Evolutionary conservation across 1,284 basidiomycete species (phyloP).

Genomic region (Cerioporus squamosus): DNA sequence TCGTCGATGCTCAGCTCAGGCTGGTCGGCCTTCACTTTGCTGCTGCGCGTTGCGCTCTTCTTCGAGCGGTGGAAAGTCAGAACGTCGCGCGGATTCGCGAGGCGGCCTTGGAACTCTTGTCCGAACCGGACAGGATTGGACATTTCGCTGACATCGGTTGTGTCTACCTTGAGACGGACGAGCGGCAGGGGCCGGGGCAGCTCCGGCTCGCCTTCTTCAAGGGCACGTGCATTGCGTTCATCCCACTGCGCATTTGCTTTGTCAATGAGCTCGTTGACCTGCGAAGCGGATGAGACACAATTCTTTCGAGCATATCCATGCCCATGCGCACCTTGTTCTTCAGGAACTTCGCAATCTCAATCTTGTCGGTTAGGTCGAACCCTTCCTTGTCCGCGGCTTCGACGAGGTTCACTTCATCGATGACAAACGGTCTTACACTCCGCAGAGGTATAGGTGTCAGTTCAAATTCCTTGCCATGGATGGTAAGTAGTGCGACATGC

Average conservation of each 20-base stretch:
- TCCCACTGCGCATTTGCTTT: constrained; percentile 82
- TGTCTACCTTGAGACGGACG: constrained; percentile 91
- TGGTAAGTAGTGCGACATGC: constrained; percentile 85
- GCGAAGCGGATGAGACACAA: neutral
- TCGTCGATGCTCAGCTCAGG: constrained; percentile 80
- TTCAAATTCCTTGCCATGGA: constrained; percentile 87
- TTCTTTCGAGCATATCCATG: neutral
- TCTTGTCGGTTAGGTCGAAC: constrained; percentile 79
- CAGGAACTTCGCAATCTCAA: constrained; percentile 81
- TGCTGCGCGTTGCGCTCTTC: constrained; percentile 51
- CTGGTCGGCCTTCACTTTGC: constrained; percentile 66
- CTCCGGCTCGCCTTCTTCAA: constrained; percentile 71
- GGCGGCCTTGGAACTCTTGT: constrained; percentile 88
- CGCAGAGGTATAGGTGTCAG: constrained; percentile 86
- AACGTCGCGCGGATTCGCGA: constrained; percentile 95
- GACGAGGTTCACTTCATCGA: constrained; percentile 79
- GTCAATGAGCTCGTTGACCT: constrained; percentile 84
- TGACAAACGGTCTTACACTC: constrained; percentile 95
- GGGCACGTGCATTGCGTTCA: constrained; percentile 69
- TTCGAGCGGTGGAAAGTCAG: constrained; percentile 90
- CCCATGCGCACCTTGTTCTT: constrained; percentile 61
- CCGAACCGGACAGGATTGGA: constrained; percentile 97
- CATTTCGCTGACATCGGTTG: constrained; percentile 86
- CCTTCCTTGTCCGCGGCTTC: constrained; percentile 79
- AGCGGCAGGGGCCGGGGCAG: constrained; percentile 83